These are phyloP conservation scores for Fomitopsis betulina DNA, from an alignment of 1,284 basidiomycete genomes.

Conservation along the genomic window DNA sequence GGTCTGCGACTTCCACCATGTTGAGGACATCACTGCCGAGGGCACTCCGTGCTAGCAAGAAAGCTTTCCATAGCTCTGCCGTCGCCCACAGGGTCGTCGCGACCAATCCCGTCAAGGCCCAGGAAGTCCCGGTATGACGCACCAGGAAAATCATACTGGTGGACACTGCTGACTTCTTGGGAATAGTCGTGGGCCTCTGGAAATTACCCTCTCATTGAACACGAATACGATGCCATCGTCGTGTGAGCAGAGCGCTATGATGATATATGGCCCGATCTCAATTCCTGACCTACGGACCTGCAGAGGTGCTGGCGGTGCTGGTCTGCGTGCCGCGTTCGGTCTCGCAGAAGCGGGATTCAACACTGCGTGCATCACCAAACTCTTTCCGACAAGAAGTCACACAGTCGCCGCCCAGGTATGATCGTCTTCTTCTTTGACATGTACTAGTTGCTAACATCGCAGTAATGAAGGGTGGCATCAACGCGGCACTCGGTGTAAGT, in stretches of 20 bases:
- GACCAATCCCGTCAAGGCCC: conserved; percentile 76
- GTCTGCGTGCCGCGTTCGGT: conserved; percentile 97
- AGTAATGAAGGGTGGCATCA: conserved; percentile 84
- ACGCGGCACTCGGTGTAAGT: conserved; percentile 92
- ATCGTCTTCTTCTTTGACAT: conserved; percentile 4
- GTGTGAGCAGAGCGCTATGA: conserved; percentile 60
- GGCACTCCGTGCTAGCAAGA: conserved; percentile 42
- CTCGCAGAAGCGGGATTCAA: conserved; percentile 98
- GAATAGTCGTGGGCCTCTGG: conserved; percentile 69
- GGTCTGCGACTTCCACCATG: conserved; percentile 22
- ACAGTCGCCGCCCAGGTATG: conserved; percentile 95
- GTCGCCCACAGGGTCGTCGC: conserved; percentile 61
- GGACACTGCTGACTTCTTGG: conserved; percentile 10
- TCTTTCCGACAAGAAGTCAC: conserved; percentile 99
- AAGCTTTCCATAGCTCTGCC: conserved; percentile 61
- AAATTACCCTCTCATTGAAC: conserved; percentile 96
- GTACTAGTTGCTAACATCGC: background rate
- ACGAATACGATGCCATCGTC: conserved; percentile 95
- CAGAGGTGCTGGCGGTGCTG: conserved; percentile 97
- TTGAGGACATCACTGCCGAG: conserved; percentile 32
- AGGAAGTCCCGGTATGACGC: conserved; percentile 67
- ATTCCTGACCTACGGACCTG: conserved; percentile 10
- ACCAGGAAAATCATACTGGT: background rate
- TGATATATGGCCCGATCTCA: background rate
- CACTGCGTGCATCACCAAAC: conserved; percentile 97